Base-by-base conservation (phyloP, 805 yeast genomes). In the Ogataea neopini region DNA sequence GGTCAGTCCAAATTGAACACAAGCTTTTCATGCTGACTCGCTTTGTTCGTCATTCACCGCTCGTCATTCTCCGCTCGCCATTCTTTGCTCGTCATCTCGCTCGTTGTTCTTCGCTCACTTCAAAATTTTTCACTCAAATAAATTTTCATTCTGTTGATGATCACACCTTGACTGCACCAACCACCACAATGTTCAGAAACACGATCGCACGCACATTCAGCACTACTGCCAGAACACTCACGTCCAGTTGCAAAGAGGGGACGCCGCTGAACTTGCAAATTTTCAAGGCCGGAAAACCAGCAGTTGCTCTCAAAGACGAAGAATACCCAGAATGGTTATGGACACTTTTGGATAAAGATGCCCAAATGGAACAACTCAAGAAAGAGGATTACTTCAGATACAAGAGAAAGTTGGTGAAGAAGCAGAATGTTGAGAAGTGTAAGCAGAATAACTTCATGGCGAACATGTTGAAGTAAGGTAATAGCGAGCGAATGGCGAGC, bases 261-360 rank as follows among this genome's bases (percentile, higher is more conserved):
- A 85, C 94, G 0, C 73, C 77, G 8, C 71, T 87, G 51, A 84
- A 84, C 53, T 69, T 90, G 59, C 86, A 86, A 58, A 76, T 92
- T 37, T 79, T 79, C 62, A 90, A 89, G 62, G 74, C 76, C 30
- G 95, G 92, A n/a, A 81, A 84, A 50, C 97, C 90, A 57, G 89
- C 95, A 7, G 82, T 88, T 4, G 98, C 98, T 1, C 67, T 86
- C 45, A 88, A 85, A 51, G 98, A 94, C 64, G 73, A 73, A 32
- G 96, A 91, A 59, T 92, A 92, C 63, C 99, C 99, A 4, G 87
- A 77, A 38, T 92, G 99, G 99, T 75, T 92, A 44, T 94, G 98
- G 98, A 80, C 77, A 4, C 73, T 88, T 40, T 76, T 90, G 26
- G 96, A 91, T 65, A 72, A 77, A 43, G 77, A 78, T 32, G 78